Evolutionary conservation across 2,329 filamentous ascomycete genomes (phyloP).

Genomic region (Colletotrichum liriopes): DNA sequence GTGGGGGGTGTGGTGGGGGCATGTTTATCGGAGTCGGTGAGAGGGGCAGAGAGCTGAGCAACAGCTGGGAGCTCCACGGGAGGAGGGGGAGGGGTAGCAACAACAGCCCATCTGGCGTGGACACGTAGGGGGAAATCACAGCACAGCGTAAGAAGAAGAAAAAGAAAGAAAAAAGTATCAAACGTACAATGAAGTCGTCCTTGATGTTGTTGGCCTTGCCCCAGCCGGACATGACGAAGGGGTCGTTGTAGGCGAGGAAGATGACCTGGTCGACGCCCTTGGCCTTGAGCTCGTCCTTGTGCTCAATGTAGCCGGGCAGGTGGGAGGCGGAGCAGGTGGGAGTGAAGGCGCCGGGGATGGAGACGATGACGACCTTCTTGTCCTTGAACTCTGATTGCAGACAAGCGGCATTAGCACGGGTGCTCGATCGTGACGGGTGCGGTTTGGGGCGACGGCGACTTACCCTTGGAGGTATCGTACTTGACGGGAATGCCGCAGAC

Average conservation of each 20-base stretch:
- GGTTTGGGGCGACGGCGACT: conserved; percentile 41
- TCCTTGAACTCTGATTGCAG: conserved; percentile 67
- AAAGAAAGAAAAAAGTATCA: background rate
- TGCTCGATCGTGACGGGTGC: background rate
- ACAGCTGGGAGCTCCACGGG: conserved; percentile 18
- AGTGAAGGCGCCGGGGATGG: conserved; percentile 83
- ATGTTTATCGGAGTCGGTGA: conserved; percentile 39
- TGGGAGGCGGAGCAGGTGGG: conserved; percentile 88
- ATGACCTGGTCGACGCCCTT: conserved; percentile 89
- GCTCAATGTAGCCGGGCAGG: conserved; percentile 84
- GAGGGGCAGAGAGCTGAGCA: conserved; percentile 7
- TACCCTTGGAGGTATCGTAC: conserved; percentile 85
- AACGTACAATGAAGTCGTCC: conserved; percentile 73
- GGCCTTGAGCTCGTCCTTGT: conserved; percentile 78
- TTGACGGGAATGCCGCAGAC: conserved; percentile 84
- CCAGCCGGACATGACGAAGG: conserved; percentile 91
- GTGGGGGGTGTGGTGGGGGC: conserved; percentile 24
- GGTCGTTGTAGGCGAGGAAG: conserved; percentile 88
- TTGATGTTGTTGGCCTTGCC: conserved; percentile 88
- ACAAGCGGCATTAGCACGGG: background rate
- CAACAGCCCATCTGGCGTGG: background rate
- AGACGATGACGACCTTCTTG: conserved; percentile 71
- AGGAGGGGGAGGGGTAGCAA: conserved; percentile 14
- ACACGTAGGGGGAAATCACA: background rate
- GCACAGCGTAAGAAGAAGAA: background rate